phyloP scores from a whole-genome alignment of 805 yeast genomes.

The Ogataea saltuana region DNA sequence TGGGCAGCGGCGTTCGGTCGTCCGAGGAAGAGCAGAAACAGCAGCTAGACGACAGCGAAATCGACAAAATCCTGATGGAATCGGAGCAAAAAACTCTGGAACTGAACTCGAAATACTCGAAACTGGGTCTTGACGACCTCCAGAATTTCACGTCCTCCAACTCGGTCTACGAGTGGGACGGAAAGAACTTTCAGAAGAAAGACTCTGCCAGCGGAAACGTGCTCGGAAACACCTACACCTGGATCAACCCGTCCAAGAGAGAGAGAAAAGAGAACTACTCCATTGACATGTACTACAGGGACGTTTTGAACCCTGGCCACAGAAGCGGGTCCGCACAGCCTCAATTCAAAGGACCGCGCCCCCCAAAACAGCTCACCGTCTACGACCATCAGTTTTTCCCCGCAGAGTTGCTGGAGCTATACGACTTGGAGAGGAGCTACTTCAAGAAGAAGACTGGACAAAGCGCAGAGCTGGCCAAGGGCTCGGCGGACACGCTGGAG shows the following conservation, averaged over 20 bases:
- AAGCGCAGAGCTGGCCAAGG: slow-evolving; percentile 62
- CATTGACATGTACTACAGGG: slow-evolving; percentile 69
- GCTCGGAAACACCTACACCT: slow-evolving; percentile 48
- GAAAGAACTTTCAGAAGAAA: slow-evolving; percentile 75
- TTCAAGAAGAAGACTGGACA: slow-evolving; percentile 68
- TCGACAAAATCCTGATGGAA: slow-evolving; percentile 58
- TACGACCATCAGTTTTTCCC: slow-evolving; percentile 93
- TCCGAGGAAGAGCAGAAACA: slow-evolving; percentile 33
- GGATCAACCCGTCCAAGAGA: slow-evolving; percentile 86
- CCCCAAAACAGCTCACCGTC: slow-evolving; percentile 80
- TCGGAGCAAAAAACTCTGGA: slow-evolving; percentile 67
- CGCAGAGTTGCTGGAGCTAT: slow-evolving; percentile 67
- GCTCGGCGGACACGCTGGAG: slow-evolving; percentile 37
- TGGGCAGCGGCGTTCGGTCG: slow-evolving; percentile 33
- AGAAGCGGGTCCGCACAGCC: slow-evolving; percentile 41
- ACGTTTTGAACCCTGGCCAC: slow-evolving; percentile 65
- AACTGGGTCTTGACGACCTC: slow-evolving; percentile 72
- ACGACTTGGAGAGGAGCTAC: slow-evolving; percentile 79
- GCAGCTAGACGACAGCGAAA: slow-evolving; percentile 51
- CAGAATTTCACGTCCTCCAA: slow-evolving; percentile 66
- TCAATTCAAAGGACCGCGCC: slow-evolving; percentile 63
- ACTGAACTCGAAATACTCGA: slow-evolving; percentile 61
- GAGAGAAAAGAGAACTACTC: slow-evolving; percentile 84
- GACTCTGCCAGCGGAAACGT: slow-evolving; percentile 38
- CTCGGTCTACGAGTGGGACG: slow-evolving; percentile 86